phyloP scores from a whole-genome alignment of 2,329 filamentous ascomycete genomes.

The Botryotinia calthae region DNA sequence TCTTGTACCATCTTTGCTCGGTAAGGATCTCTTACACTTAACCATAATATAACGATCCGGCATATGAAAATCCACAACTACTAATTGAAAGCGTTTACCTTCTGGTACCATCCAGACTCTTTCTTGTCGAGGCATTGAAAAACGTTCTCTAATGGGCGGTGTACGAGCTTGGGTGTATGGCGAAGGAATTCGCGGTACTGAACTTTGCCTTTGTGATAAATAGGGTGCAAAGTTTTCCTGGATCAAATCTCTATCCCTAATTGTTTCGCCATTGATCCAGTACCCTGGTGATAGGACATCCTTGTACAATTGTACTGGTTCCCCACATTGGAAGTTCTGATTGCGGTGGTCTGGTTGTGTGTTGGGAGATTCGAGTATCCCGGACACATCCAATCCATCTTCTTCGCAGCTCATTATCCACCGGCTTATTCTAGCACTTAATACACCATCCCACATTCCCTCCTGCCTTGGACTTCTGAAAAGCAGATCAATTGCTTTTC shows the following conservation, averaged over 20 bases:
- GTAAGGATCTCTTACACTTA: conserved; percentile 28
- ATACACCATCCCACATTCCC: conserved; percentile 61
- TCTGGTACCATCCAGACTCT: conserved; percentile 30
- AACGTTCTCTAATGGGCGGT: neutral
- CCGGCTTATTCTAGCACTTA: conserved; percentile 31
- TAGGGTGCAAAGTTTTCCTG: conserved; percentile 5
- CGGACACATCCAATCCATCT: conserved; percentile 28
- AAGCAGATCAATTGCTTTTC: conserved; percentile 60
- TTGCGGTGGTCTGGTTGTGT: neutral
- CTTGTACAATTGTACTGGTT: neutral
- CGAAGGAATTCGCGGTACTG: conserved; percentile 2
- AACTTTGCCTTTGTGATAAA: conserved; percentile 1
- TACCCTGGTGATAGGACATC: neutral
- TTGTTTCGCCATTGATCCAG: neutral
- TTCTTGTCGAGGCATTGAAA: neutral
- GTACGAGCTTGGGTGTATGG: neutral
- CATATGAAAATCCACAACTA: conserved; percentile 32
- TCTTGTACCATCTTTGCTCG: conserved; percentile 28
- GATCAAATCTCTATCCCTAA: neutral
- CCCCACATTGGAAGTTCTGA: neutral
- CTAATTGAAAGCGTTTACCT: conserved; percentile 32
- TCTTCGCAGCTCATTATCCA: conserved; percentile 35
- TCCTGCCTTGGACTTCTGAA: conserved; percentile 58
- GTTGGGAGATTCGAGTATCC: neutral
- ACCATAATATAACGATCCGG: conserved; percentile 34